phyloP scores from a whole-genome alignment of 345 rosid genomes.

The Syzygium aqueum region DNA sequence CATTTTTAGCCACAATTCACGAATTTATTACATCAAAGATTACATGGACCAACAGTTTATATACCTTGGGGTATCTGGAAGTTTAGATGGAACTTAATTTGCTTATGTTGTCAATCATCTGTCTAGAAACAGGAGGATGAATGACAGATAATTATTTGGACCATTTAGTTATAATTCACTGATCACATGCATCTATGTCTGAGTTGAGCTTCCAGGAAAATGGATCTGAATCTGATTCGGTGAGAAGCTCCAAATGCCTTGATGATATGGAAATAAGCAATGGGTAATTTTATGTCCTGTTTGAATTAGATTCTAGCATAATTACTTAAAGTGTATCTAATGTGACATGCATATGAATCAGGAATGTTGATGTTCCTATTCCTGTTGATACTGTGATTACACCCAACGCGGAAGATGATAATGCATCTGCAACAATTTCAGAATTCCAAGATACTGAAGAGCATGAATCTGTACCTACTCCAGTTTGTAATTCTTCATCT shows the following conservation, averaged over 20 bases:
- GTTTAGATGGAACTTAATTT: not conserved
- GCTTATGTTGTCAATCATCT: not conserved
- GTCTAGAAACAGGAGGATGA: not conserved
- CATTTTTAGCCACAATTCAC: not conserved
- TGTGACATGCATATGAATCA: constrained; percentile 20
- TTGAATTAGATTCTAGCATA: constrained; percentile 1
- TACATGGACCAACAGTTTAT: not conserved
- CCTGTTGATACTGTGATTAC: constrained; percentile 24
- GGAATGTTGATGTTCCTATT: constrained; percentile 32
- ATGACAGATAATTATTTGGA: not conserved
- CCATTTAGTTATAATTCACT: not conserved
- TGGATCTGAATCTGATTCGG: constrained; percentile 42
- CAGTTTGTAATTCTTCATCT: constrained; percentile 20
- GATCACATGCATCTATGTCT: constrained; percentile 45
- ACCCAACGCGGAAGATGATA: constrained; percentile 28
- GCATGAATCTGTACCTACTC: constrained; percentile 16
- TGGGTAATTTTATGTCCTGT: constrained; percentile 35
- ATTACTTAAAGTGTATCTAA: constrained; percentile 1
- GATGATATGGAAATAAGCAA: constrained; percentile 23
- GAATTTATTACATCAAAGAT: not conserved
- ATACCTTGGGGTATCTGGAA: not conserved
- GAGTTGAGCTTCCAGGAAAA: constrained; percentile 46
- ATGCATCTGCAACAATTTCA: constrained; percentile 9
- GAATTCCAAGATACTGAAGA: constrained; percentile 21
- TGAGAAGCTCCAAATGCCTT: constrained; percentile 18